Conservation (phyloP, 805 yeast species). For the Pichia manshurica region DNA sequence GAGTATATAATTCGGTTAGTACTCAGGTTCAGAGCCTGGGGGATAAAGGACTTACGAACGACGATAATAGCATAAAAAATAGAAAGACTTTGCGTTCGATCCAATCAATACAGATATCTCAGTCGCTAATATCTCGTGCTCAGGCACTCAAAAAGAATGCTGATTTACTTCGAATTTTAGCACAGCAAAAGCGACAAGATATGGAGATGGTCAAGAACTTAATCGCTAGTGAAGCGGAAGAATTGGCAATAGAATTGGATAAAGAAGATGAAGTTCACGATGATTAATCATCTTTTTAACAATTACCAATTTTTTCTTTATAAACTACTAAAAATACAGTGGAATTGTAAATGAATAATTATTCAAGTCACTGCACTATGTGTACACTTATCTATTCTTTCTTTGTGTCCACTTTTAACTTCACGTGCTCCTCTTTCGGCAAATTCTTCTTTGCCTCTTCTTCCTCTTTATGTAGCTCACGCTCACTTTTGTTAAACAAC, state of each 20-base stretch:
- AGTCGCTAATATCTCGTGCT: neutral
- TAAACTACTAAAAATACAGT: too few species aligned
- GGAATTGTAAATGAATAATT: too few species aligned
- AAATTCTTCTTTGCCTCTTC: neutral
- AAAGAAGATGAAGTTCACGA: constrained; percentile 11
- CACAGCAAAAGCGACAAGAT: neutral
- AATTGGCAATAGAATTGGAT: constrained; percentile 21
- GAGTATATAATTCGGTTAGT: neutral
- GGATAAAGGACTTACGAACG: neutral
- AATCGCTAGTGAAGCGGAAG: constrained; percentile 17
- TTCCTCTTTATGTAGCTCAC: neutral
- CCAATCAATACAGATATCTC: constrained; percentile 3
- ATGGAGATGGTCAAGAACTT: neutral
- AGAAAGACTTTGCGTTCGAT: neutral
- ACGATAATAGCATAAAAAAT: neutral
- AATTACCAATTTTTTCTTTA: too few species aligned
- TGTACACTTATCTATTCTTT: too few species aligned
- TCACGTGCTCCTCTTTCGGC: too few species aligned
- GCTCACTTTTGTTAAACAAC: constrained; percentile 18
- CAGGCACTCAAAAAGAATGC: constrained; percentile 4
- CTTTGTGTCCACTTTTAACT: too few species aligned
- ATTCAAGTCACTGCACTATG: too few species aligned
- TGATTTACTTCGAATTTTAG: constrained; percentile 1
- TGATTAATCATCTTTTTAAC: too few species aligned
- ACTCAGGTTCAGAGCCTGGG: neutral